These are phyloP conservation scores for Teunomyces stri DNA, from an alignment of 805 yeast genomes.

Conservation along the genomic window DNA sequence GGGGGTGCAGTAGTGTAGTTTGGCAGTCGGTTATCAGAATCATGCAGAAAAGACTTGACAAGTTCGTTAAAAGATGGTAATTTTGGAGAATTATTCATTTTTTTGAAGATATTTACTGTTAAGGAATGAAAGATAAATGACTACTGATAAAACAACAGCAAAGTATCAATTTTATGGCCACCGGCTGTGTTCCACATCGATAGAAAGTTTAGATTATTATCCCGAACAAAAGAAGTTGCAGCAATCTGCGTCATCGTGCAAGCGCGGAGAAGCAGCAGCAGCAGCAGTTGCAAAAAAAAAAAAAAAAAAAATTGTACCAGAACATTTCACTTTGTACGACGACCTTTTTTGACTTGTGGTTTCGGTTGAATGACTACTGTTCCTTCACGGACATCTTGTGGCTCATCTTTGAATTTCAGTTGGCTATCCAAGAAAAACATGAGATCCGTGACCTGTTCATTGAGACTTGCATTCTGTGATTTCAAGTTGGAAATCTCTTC, in stretches of 20 bases:
- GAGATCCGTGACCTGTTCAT: conserved; percentile 68
- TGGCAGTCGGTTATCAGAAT: neutral
- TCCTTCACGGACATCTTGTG: conserved; percentile 73
- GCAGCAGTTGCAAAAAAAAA: too few species aligned
- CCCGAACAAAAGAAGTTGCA: neutral
- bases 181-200: neutral
- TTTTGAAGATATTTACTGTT: neutral
- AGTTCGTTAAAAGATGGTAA: neutral
- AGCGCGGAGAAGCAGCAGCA: neutral
- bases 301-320: neutral
- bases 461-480: conserved; percentile 45
- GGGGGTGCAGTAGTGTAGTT: neutral
- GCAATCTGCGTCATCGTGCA: conserved; percentile 2
- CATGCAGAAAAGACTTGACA: neutral
- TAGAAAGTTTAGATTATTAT: neutral
- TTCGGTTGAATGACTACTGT: conserved; percentile 47
- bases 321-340: neutral
- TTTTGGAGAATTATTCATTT: conserved; percentile 1
- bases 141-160: neutral
- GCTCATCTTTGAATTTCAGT: conserved; percentile 67
- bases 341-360: conserved; percentile 7
- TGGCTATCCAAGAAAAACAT: conserved; percentile 78
- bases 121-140: too few species aligned
- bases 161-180: neutral
- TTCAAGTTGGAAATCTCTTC: conserved; percentile 24